phyloP scores from a whole-genome alignment of 2,329 filamentous ascomycete species.

The Elsinoe batatas region DNA sequence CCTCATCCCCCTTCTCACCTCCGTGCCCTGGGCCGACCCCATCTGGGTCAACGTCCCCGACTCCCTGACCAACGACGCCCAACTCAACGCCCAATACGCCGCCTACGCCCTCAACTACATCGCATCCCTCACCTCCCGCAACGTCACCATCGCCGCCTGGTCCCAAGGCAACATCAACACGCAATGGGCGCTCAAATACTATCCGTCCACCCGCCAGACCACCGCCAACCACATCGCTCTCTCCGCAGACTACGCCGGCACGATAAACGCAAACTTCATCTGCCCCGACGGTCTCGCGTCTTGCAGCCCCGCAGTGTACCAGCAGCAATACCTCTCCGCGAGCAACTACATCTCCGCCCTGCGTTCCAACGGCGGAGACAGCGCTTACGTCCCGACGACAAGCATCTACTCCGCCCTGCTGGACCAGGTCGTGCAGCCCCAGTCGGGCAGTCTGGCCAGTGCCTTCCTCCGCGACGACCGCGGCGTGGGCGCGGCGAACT shows the following conservation, averaged over 20 bases:
- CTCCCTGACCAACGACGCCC: constrained; percentile 39
- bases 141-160: constrained; percentile 42
- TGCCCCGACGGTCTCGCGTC: constrained; percentile 20
- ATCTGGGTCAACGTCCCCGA: constrained; percentile 49
- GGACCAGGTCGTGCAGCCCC: constrained; percentile 46
- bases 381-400: constrained; percentile 47
- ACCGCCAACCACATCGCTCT: constrained; percentile 45
- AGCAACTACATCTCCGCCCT: constrained; percentile 36
- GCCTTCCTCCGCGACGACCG: constrained; percentile 36
- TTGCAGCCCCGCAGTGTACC: constrained; percentile 35
- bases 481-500: constrained; percentile 41
- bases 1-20: constrained; percentile 40
- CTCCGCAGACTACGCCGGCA: constrained; percentile 45
- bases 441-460: constrained; percentile 38
- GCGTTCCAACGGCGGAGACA: constrained; percentile 37
- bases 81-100: constrained; percentile 45
- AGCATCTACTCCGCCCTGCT: constrained; percentile 40
- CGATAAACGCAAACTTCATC: constrained; percentile 29
- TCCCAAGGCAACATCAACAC: constrained; percentile 46
- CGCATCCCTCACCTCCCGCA: constrained; percentile 30
- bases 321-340: constrained; percentile 35
- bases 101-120: constrained; percentile 52
- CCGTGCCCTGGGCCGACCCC: constrained; percentile 36
- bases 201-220: constrained; percentile 39
- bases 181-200: constrained; percentile 52